A percentile compares a stretch with the other conserved stretches of the same genome.
Evolutionary conservation across 208 protist species (phyloP).

Genomic region (Balamuthia mandrillaris): DNA sequence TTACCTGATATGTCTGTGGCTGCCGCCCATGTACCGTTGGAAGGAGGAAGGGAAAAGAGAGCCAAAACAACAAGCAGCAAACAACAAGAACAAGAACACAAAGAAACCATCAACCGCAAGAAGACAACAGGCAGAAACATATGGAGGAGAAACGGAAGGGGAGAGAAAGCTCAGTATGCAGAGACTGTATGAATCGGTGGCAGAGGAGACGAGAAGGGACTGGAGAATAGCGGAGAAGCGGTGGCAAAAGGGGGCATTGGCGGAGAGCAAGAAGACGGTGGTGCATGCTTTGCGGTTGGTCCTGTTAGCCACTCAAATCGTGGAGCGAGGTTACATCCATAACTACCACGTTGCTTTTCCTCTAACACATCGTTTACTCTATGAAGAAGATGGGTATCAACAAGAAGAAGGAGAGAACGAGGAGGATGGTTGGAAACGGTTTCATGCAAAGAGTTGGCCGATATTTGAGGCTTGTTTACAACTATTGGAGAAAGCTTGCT

Average conservation of each 20-base stretch:
- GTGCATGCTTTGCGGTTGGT: slow-evolving; percentile 22
- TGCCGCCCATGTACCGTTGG: neutral
- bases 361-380: no score
- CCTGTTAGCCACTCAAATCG: neutral
- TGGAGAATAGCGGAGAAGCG: slow-evolving; percentile 23
- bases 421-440: no score
- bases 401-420: no score
- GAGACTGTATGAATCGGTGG: neutral
- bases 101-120: neutral
- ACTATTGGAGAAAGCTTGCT: no score
- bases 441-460: no score
- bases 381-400: no score
- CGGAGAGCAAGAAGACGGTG: neutral
- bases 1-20: slow-evolving; percentile 23
- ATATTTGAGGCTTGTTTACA: no score
- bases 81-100: neutral
- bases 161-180: neutral
- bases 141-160: no score
- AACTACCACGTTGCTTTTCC: neutral
- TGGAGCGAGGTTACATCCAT: neutral
- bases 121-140: neutral
- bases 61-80: neutral
- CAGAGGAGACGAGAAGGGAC: slow-evolving; percentile 8
- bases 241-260: neutral
- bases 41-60: no score